Evolutionary conservation across 179 eudicot species (phyloP).

Genomic region (Sideroxylon spinosum): DNA sequence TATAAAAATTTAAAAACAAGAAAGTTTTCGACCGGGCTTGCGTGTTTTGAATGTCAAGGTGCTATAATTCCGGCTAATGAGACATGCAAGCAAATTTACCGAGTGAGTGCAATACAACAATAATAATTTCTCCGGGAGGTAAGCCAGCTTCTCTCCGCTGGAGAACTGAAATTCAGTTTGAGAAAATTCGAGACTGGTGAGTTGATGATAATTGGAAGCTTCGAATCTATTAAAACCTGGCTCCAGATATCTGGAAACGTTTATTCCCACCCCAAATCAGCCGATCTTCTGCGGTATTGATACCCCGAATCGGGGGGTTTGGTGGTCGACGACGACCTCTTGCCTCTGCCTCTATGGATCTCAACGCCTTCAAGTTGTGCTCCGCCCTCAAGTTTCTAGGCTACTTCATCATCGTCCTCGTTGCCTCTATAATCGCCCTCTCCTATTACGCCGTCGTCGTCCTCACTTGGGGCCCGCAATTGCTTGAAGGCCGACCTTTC

Average conservation of each 20-base stretch:
- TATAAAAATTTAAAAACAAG: too few relatives aligned
- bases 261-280: slow-evolving; percentile 39
- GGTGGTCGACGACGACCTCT: slow-evolving; percentile 10
- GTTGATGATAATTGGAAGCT: too few relatives aligned
- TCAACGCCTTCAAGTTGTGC: slow-evolving; percentile 74
- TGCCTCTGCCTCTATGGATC: slow-evolving; percentile 34
- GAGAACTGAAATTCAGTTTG: too few relatives aligned
- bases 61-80: too few relatives aligned
- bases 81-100: too few relatives aligned
- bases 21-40: too few relatives aligned
- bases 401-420: slow-evolving; percentile 66
- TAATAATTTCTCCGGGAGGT: too few relatives aligned
- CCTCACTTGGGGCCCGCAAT: slow-evolving; percentile 64
- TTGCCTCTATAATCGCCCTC: slow-evolving; percentile 47
- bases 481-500: slow-evolving; percentile 54
- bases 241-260: slow-evolving; percentile 43
- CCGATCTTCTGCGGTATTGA: slow-evolving; percentile 21
- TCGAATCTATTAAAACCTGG: slow-evolving; percentile 33
- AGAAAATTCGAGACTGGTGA: too few relatives aligned
- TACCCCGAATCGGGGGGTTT: slow-evolving; percentile 22
- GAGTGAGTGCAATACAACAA: too few relatives aligned
- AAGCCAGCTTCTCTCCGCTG: too few relatives aligned
- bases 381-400: slow-evolving; percentile 67
- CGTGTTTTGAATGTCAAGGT: too few relatives aligned
- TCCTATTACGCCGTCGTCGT: slow-evolving; percentile 73